Base-by-base conservation (phyloP, 225 moss, liverwort and hornwort genomes). In the Thuidium tamariscinum region DNA sequence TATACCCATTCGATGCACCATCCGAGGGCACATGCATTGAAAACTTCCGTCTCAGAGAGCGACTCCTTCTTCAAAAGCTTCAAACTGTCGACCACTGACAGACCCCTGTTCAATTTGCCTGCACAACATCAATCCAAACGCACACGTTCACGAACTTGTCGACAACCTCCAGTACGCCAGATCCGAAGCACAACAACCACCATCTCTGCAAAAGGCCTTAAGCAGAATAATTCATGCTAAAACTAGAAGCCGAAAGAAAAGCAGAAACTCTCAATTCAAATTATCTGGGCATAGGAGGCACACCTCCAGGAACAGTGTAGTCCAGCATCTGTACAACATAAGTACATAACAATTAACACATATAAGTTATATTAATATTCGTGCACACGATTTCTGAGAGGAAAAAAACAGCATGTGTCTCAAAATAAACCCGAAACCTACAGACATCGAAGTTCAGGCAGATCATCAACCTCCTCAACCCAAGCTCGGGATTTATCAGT, bases 1-100 rank as follows among this genome's bases (percentile, higher is more conserved):
- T 87, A 66, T 94, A 97, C 98, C 98, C 97, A 99, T 89, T 99
- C 97, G 57, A 99, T 89, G 90, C 98, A 99, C 98, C 97, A 99
- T 49, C 97, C 98, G 55, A 99, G 93, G 85, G 88, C 86, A 87
- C 91, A 95, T 39, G 98, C 94, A 61, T 92, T 92, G 86, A 99
- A 96, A 42, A 87, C 66, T 87, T 99, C 97, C 46, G 90, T 60
- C 88, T 95, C 95, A 46, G 92, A 92, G 61, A 96, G 92, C n/a
- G 88, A 34, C 27, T 74, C 88, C 72, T 92, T 39, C 84, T 94
- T 94, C 61, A 99, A 88, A 83, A 93, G 87, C 82, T 83, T 90
- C 88, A 99, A 91, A 85, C 96, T 99, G 83, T 99, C 96, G 32
- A 97, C 88, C 27, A 99, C 97, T 39, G 98, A 99, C 69, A 97